Base-by-base conservation (phyloP, 805 yeast species). In the Saccharomycopsis vini region DNA sequence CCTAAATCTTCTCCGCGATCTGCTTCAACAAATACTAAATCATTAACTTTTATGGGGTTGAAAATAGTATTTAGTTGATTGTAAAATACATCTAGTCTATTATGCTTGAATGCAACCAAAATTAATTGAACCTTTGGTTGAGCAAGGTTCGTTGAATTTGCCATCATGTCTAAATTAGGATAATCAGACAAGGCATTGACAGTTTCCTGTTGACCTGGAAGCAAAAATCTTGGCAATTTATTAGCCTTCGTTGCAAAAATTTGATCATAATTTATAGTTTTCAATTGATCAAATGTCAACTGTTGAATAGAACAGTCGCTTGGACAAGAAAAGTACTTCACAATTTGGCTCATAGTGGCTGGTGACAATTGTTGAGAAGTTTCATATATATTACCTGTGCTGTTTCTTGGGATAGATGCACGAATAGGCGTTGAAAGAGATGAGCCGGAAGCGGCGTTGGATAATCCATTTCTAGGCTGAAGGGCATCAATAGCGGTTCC, bases 1-100 rank as follows among this genome's bases (percentile, higher is more conserved):
- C 94, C 94, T 47, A 84, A 67, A 60, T 84, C 94, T 30, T 76
- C 63, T 30, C 94, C 94, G 28, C 94, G 66, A 56, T 84, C 94
- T 1, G 92, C 94, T 56, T 84, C 90, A 15, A 83, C 94, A 55
- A 83, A 75, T 13, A 85, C 90, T 54, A 81, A 67, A 56, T 81
- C 88, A 19, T 83, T 83, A 4, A 67, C 60, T 40, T 65, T 62
- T 35, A 77, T 59, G 4, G 23, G 24, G 26, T 33, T 37, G 26
- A 51, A 54, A 22, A 60, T 53, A 19, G 60, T 57, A 2, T 86
- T 77, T 18, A 79, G 61, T 5, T 40, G 32, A 24, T 47, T 20
- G 56, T 75, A 77, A 55, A 82, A 86, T 6, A 85, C 86, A 60
- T 87, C 95, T 44, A 80, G 63, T 35, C 96, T 68, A 6, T 87